Evolutionary conservation across 2,329 filamentous ascomycete genomes (phyloP).

Genomic region (Lecanicillium sp.): DNA sequence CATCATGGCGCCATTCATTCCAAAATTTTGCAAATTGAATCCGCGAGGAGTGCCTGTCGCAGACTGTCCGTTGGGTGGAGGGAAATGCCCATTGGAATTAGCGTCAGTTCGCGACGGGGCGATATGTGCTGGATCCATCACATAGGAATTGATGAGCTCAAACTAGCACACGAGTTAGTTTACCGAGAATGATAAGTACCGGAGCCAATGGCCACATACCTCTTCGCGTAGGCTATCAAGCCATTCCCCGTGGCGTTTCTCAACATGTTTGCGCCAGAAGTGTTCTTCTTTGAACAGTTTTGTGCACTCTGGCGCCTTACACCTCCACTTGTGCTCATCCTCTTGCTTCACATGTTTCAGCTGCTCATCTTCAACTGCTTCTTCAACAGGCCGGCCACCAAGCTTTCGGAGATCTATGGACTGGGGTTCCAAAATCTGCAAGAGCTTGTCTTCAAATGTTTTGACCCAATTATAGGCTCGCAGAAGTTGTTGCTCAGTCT

Average conservation of each 20-base stretch:
- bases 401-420: slow-evolving; percentile 82
- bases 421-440: slow-evolving; percentile 86
- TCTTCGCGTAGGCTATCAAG: slow-evolving; percentile 71
- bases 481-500: slow-evolving; percentile 84
- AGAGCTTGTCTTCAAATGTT: slow-evolving; percentile 94
- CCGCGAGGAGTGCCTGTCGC: slow-evolving; percentile 81
- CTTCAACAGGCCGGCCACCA: slow-evolving; percentile 78
- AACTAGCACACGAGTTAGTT: slow-evolving; percentile 44
- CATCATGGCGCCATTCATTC: slow-evolving; percentile 52
- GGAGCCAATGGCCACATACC: slow-evolving; percentile 44
- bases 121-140: slow-evolving; percentile 89
- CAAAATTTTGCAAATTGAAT: slow-evolving; percentile 75
- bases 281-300: slow-evolving; percentile 96
- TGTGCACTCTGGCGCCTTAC: slow-evolving; percentile 90
- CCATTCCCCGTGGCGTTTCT: slow-evolving; percentile 92
- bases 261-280: slow-evolving; percentile 97
- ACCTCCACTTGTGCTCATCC: slow-evolving; percentile 93
- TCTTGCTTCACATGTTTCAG: slow-evolving; percentile 89
- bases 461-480: slow-evolving; percentile 98
- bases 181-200: background rate
- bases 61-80: slow-evolving; percentile 65
- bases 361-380: slow-evolving; percentile 80
- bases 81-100: slow-evolving; percentile 94
- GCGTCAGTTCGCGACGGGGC: slow-evolving; percentile 87
- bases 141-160: slow-evolving; percentile 85